These are phyloP conservation scores for Rickenella mellea DNA, from an alignment of 768 basidiomycete species.

Conservation along the genomic window DNA sequence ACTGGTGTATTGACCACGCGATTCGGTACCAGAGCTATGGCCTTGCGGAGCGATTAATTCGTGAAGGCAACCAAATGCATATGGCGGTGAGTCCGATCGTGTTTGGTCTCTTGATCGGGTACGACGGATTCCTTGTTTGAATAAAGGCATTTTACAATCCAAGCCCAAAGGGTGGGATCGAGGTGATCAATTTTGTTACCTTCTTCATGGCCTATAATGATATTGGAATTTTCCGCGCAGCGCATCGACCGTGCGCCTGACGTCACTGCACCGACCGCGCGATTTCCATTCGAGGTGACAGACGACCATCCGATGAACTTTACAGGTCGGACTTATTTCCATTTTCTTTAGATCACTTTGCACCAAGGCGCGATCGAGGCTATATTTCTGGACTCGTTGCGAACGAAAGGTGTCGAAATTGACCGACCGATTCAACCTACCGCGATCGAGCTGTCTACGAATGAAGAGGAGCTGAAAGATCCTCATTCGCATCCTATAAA, in stretches of 20 bases:
- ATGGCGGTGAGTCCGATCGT: constrained; percentile 57
- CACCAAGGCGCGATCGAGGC: constrained; percentile 58
- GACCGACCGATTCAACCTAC: constrained; percentile 40
- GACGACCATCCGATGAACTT: neutral
- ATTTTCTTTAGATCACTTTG: constrained; percentile 34
- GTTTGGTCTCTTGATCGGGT: too few relatives aligned
- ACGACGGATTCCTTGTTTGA: too few relatives aligned
- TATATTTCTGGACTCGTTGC: constrained; percentile 50
- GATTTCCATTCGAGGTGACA: constrained; percentile 70
- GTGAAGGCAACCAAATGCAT: constrained; percentile 61
- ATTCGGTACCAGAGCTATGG: constrained; percentile 55
- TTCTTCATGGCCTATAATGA: neutral
- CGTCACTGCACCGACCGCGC: constrained; percentile 49
- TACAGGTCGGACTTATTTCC: neutral
- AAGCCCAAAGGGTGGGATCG: constrained; percentile 45
- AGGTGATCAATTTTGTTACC: constrained; percentile 26
- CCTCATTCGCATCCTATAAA: constrained; percentile 24
- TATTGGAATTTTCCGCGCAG: constrained; percentile 25
- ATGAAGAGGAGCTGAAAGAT: constrained; percentile 32
- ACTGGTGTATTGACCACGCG: neutral
- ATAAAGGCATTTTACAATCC: constrained; percentile 71
- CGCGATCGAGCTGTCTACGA: constrained; percentile 36
- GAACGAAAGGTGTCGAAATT: constrained; percentile 34
- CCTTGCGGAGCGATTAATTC: constrained; percentile 52
- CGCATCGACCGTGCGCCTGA: constrained; percentile 54